A percentile compares a stretch with the other conserved stretches of the same genome.
Conservation (phyloP, 2,329 filamentous ascomycete genomes). For the Calonectria multiphialidica region DNA sequence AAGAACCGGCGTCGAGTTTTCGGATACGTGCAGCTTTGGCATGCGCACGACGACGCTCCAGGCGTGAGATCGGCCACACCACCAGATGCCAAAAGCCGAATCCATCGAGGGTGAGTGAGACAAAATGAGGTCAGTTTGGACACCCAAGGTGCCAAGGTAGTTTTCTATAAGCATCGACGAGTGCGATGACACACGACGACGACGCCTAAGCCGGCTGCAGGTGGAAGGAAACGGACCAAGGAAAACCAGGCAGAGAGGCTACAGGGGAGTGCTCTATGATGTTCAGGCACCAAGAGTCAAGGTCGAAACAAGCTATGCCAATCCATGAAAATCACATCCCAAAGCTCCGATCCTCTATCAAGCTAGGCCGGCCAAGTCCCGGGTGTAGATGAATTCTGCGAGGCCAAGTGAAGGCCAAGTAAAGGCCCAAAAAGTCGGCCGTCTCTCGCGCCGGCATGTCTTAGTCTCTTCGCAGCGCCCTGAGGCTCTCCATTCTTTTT, state of each 20-base stretch:
- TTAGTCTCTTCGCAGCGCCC: not conserved
- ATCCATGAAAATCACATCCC: not conserved
- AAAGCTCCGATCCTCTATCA: not conserved
- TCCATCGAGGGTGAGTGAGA: constrained; percentile 30
- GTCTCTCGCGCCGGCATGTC: not conserved
- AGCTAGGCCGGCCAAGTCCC: too few species aligned
- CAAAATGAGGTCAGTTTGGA: constrained; percentile 39
- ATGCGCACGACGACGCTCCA: constrained; percentile 28
- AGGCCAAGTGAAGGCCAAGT: not conserved
- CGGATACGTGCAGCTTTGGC: constrained; percentile 39
- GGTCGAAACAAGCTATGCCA: not conserved
- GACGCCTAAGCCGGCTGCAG: constrained; percentile 9
- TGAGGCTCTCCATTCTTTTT: constrained; percentile 1
- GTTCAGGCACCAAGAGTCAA: constrained; percentile 27
- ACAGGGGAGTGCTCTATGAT: constrained; percentile 16
- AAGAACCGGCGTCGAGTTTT: constrained; percentile 39
- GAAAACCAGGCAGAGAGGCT: constrained; percentile 10
- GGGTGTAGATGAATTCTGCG: not conserved
- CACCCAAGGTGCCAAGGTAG: constrained; percentile 25
- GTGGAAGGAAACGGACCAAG: not conserved
- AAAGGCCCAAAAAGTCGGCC: not conserved
- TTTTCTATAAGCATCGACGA: constrained; percentile 28
- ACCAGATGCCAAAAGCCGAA: constrained; percentile 26
- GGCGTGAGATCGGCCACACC: constrained; percentile 38
- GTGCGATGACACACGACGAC: constrained; percentile 20